A percentile compares a stretch with the other conserved stretches of the same genome.
Conservation (phyloP, 139 green algal genomes). For the Picochlorum sp. region DNA sequence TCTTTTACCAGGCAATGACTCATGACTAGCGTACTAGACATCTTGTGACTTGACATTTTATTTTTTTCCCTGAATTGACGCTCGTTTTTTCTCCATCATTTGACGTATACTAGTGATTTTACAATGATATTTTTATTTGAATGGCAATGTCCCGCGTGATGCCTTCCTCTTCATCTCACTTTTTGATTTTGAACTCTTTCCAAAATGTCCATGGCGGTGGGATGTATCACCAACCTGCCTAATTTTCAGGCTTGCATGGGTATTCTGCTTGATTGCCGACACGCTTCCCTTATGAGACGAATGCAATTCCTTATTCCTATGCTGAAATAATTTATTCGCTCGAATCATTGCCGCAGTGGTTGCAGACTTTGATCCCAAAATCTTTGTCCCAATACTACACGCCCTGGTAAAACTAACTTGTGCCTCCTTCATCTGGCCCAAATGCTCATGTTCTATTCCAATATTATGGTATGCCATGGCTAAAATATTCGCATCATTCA, state of each 20-base stretch:
- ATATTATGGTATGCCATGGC: constrained; percentile 37
- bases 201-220: no score
- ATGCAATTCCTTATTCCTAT: not conserved
- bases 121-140: not conserved
- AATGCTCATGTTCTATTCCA: constrained; percentile 28
- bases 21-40: no score
- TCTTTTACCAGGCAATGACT: no score
- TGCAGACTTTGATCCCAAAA: constrained; percentile 10
- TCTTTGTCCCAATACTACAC: not conserved
- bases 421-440: constrained; percentile 21
- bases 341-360: constrained; percentile 4
- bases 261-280: no score
- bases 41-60: no score
- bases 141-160: not conserved
- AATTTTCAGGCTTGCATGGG: no score
- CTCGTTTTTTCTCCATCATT: no score
- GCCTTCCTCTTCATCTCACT: not conserved
- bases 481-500: constrained; percentile 21
- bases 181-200: no score
- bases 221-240: no score
- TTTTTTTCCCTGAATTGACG: no score
- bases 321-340: constrained; percentile 3
- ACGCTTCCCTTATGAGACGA: no score
- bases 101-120: no score
- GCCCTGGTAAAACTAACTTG: constrained; percentile 24